Conservation (phyloP, 495 filamentous ascomycete species). For the Usnea hakonensis region DNA sequence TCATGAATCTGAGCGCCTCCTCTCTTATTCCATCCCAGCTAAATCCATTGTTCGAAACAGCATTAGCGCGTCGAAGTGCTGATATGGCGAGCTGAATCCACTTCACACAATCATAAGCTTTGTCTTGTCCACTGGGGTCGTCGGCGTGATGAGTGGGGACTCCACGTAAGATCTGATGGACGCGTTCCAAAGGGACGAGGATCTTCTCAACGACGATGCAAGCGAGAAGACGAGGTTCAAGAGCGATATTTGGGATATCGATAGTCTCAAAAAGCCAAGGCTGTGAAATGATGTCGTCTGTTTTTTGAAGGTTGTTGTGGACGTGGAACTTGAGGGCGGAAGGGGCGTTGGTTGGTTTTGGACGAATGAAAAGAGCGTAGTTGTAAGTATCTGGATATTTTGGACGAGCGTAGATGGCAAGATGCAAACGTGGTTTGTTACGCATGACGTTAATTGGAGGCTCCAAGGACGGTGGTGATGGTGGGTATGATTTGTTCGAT, state of each 20-base stretch:
- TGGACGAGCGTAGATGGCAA: neutral
- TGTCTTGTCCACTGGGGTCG: neutral
- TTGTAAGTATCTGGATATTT: neutral
- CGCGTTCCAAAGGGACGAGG: neutral
- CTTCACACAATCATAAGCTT: neutral
- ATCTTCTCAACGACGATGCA: neutral
- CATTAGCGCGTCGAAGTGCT: neutral
- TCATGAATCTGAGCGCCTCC: neutral
- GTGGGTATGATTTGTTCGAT: no score
- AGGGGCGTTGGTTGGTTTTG: neutral
- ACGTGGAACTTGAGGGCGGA: neutral
- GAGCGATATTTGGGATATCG: neutral
- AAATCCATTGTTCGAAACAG: neutral
- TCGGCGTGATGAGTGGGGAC: neutral
- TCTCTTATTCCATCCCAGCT: neutral
- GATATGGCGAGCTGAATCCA: neutral
- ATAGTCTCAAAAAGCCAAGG: neutral
- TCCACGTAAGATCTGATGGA: neutral
- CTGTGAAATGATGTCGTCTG: neutral
- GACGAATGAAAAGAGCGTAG: slow-evolving; percentile 6
- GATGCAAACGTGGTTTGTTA: neutral
- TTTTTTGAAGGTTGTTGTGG: neutral
- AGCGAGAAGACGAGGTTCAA: neutral
- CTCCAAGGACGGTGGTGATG: neutral
- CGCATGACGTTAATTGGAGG: slow-evolving; percentile 1